Evolutionary conservation across 2,329 filamentous ascomycete genomes (phyloP).

Genomic region (Sphaerulina vaccinii): DNA sequence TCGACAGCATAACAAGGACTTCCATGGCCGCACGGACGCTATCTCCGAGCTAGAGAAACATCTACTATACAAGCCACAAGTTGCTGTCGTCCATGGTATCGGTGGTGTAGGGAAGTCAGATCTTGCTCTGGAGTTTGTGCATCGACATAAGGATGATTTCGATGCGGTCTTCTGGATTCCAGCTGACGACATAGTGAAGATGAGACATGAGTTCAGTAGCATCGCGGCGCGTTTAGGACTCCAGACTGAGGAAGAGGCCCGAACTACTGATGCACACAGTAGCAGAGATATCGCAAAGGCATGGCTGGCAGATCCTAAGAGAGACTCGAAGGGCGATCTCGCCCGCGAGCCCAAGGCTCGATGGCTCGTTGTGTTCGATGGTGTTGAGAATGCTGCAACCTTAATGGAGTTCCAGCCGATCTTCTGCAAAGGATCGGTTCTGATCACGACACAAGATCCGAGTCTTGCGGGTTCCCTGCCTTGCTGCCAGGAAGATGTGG

Average conservation of each 20-base stretch:
- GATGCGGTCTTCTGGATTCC: constrained; percentile 13
- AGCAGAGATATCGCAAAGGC: constrained; percentile 7
- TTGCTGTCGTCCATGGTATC: constrained; percentile 4
- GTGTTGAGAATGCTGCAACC: neutral
- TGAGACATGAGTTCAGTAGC: constrained; percentile 4
- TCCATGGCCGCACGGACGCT: constrained; percentile 1
- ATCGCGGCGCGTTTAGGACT: constrained; percentile 4
- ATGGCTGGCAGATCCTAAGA: constrained; percentile 1
- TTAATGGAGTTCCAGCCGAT: constrained; percentile 3
- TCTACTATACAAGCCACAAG: neutral
- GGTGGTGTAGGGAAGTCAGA: constrained; percentile 15
- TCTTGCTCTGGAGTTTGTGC: constrained; percentile 2
- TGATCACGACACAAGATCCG: constrained; percentile 8
- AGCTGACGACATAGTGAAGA: constrained; percentile 8
- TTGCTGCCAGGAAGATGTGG: neutral
- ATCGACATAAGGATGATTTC: neutral
- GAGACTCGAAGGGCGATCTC: neutral
- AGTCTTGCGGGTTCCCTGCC: neutral
- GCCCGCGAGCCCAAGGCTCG: neutral
- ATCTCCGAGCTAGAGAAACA: neutral
- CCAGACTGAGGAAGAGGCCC: neutral
- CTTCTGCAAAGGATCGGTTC: constrained; percentile 4
- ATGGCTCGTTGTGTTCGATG: constrained; percentile 15
- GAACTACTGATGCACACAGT: neutral
- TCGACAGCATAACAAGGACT: neutral